Evolutionary conservation across 2,329 filamentous ascomycete genomes (phyloP).

Genomic region (Juglanconis sp.): DNA sequence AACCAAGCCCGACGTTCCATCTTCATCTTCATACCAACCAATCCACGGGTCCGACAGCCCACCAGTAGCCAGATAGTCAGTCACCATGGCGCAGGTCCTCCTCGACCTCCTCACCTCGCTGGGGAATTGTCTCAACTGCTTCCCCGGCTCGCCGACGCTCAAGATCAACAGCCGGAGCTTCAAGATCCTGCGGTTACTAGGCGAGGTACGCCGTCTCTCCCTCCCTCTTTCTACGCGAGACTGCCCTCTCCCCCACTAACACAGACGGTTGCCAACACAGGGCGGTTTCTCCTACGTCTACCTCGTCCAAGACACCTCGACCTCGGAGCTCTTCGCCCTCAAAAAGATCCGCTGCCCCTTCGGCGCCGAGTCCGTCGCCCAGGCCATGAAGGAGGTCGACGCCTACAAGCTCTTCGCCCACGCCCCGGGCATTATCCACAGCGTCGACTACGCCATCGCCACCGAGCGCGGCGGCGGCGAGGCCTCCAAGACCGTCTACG

Average conservation of each 20-base stretch:
- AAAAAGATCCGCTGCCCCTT: conserved; percentile 99
- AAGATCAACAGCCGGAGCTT: conserved; percentile 94
- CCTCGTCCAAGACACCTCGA: conserved; percentile 86
- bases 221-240: background rate
- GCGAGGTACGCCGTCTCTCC: conserved; percentile 62
- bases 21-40: background rate
- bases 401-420: conserved; percentile 88
- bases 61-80: background rate
- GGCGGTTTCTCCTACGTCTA: conserved; percentile 99
- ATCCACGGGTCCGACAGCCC: background rate
- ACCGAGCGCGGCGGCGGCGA: conserved; percentile 62
- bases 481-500: conserved; percentile 89
- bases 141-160: conserved; percentile 87
- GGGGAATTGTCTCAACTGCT: conserved; percentile 93
- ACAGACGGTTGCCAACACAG: conserved; percentile 36
- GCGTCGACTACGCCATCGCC: conserved; percentile 77
- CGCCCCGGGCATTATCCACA: conserved; percentile 81
- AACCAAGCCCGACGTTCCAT: background rate
- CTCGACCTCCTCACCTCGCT: conserved; percentile 88
- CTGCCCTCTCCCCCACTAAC: background rate
- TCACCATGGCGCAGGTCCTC: conserved; percentile 74
- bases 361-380: conserved; percentile 90
- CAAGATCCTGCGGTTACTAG: conserved; percentile 90
- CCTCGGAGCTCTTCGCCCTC: conserved; percentile 82
- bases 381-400: conserved; percentile 94